phyloP scores from a whole-genome alignment of 768 basidiomycete genomes.

The Suillus plorans region DNA sequence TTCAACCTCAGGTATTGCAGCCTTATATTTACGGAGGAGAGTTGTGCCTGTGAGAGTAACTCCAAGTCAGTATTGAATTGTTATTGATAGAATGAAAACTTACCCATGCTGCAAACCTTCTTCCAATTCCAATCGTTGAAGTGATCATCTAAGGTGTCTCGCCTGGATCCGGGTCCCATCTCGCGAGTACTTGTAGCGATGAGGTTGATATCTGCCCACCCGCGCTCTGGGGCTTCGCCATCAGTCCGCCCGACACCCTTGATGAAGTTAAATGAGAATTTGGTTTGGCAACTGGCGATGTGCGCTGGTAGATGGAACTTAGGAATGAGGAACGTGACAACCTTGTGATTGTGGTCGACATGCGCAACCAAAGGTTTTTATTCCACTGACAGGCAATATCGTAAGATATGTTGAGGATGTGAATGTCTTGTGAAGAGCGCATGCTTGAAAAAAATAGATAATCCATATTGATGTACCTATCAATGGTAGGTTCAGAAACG shows the following conservation, averaged over 20 bases:
- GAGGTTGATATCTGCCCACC: slow-evolving; percentile 34
- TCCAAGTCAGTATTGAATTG: neutral
- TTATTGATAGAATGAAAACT: neutral
- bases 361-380: slow-evolving; percentile 6
- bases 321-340: slow-evolving; percentile 27
- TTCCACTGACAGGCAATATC: slow-evolving; percentile 29
- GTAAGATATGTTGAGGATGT: slow-evolving; percentile 11
- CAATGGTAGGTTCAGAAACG: neutral
- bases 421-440: neutral
- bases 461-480: slow-evolving; percentile 4
- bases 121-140: slow-evolving; percentile 34
- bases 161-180: slow-evolving; percentile 33
- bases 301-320: slow-evolving; percentile 39
- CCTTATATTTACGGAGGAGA: slow-evolving; percentile 3
- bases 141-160: slow-evolving; percentile 36
- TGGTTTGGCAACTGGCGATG: slow-evolving; percentile 21
- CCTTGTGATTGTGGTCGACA: slow-evolving; percentile 3
- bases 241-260: slow-evolving; percentile 29
- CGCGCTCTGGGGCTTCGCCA: slow-evolving; percentile 36
- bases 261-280: slow-evolving; percentile 30
- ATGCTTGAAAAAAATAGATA: neutral
- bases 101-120: slow-evolving; percentile 26
- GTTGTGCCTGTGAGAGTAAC: neutral
- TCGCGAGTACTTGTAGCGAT: slow-evolving; percentile 28
- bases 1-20: slow-evolving; percentile 1